These are phyloP conservation scores for Ogataea siamensis DNA, from an alignment of 805 yeast species.

Conservation along the genomic window DNA sequence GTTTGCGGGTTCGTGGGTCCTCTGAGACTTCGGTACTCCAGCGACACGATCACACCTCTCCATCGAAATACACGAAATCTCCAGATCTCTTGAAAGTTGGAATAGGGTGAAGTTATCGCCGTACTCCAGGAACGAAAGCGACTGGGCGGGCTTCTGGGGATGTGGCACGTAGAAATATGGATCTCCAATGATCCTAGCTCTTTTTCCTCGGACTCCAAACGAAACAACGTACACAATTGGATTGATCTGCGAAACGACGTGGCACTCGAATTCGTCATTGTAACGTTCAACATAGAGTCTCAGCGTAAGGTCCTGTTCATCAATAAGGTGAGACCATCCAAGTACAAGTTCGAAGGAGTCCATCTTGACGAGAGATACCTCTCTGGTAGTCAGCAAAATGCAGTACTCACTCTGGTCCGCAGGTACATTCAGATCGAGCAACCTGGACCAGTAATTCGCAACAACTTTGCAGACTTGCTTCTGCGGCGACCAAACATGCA, in stretches of 20 bases:
- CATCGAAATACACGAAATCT: conserved; percentile 21
- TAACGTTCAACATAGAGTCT: conserved; percentile 34
- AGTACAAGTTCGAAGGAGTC: conserved; percentile 44
- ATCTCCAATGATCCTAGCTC: conserved; percentile 17
- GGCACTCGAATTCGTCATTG: conserved; percentile 21
- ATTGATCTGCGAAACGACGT: conserved; percentile 30
- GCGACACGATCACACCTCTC: not conserved
- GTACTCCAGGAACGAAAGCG: conserved; percentile 12
- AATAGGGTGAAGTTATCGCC: conserved; percentile 10
- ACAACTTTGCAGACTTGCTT: conserved; percentile 39
- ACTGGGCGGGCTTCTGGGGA: conserved; percentile 20
- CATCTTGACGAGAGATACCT: conserved; percentile 51
- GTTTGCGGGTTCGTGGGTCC: too few relatives aligned
- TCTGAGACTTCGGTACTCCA: conserved; percentile 1
- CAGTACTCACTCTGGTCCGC: conserved; percentile 34
- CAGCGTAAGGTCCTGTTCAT: conserved; percentile 53
- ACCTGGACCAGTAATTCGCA: conserved; percentile 52
- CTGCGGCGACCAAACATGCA: conserved; percentile 35
- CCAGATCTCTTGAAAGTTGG: conserved; percentile 20
- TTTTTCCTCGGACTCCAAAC: conserved; percentile 26
- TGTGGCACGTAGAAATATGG: conserved; percentile 28
- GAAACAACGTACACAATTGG: conserved; percentile 32
- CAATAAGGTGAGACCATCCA: conserved; percentile 72
- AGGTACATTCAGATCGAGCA: conserved; percentile 43
- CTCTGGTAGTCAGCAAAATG: conserved; percentile 64